A percentile compares a stretch with the other conserved stretches of the same genome.
These are phyloP conservation scores for Candida boleticola DNA, from an alignment of 805 yeast genomes.

Conservation along the genomic window DNA sequence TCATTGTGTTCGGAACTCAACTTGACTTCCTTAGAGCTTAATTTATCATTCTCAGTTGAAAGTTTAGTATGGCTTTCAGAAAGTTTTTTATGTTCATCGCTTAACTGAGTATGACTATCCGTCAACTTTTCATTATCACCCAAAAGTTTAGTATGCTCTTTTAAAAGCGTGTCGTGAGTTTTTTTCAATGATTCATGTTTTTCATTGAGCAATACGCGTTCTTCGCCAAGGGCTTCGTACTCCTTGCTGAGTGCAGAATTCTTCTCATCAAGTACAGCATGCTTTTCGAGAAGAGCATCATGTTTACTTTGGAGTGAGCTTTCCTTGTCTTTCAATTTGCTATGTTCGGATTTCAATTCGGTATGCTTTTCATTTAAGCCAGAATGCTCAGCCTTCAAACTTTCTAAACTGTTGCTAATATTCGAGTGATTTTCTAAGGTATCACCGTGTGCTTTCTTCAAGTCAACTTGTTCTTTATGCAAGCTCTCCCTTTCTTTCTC, in stretches of 20 bases:
- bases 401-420: neutral
- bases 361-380: constrained; percentile 4
- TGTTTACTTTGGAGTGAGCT: neutral
- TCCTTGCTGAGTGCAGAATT: too few relatives aligned
- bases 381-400: neutral
- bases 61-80: constrained; percentile 6
- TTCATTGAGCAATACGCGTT: too few relatives aligned
- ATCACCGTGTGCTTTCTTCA: neutral
- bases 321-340: neutral
- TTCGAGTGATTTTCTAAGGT: neutral
- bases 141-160: neutral
- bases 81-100: neutral
- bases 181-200: neutral
- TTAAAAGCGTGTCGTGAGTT: too few relatives aligned
- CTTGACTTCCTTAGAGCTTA: constrained; percentile 2
- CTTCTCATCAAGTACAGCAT: too few relatives aligned
- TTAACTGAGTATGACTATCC: constrained; percentile 1
- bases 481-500: neutral
- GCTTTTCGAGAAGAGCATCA: too few relatives aligned
- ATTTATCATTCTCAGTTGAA: constrained; percentile 6
- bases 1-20: constrained; percentile 3
- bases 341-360: constrained; percentile 1
- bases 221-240: too few relatives aligned
- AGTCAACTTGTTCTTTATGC: neutral
- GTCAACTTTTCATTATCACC: constrained; percentile 1